These are phyloP conservation scores for Saitozyma sp. DNA, from an alignment of 768 basidiomycete species.

Conservation along the genomic window DNA sequence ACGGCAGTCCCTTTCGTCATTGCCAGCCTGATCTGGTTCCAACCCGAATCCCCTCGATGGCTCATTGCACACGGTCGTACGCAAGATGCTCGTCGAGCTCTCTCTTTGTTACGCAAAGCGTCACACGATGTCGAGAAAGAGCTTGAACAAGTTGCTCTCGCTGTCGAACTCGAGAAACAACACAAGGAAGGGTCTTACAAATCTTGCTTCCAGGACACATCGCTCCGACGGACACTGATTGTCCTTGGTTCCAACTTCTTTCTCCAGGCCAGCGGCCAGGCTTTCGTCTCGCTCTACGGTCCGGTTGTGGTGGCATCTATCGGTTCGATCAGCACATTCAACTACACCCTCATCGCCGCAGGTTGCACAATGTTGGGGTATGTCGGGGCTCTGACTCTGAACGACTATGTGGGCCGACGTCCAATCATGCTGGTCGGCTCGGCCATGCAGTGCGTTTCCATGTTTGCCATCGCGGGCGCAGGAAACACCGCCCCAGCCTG, in stretches of 20 bases:
- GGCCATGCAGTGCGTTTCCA: background rate
- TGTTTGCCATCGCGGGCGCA: conserved; percentile 3
- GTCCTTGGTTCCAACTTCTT: conserved; percentile 9
- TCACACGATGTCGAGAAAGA: background rate
- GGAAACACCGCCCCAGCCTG: too few relatives aligned
- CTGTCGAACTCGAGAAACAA: background rate
- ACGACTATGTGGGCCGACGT: conserved; percentile 4
- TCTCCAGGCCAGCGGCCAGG: conserved; percentile 9
- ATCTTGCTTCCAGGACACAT: background rate
- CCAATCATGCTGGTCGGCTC: conserved; percentile 7
- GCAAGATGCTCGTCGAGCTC: conserved; percentile 58
- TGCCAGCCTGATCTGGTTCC: conserved; percentile 1
- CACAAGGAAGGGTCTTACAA: background rate
- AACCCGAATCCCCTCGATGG: conserved; percentile 11
- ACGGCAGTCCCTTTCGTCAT: conserved; percentile 2
- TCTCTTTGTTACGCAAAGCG: conserved; percentile 2
- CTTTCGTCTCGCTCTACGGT: conserved; percentile 3
- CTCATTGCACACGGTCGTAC: conserved; percentile 53
- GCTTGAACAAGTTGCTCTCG: background rate
- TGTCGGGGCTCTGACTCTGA: background rate
- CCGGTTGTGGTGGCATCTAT: conserved; percentile 1
- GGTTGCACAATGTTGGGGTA: background rate
- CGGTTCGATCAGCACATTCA: conserved; percentile 1
- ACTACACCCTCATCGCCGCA: background rate
- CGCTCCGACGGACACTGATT: conserved; percentile 1